A percentile compares a stretch with the other conserved stretches of the same genome.
phyloP scores from a whole-genome alignment of 176 grass and related monocot species.

The Rhynchospora pubera region DNA sequence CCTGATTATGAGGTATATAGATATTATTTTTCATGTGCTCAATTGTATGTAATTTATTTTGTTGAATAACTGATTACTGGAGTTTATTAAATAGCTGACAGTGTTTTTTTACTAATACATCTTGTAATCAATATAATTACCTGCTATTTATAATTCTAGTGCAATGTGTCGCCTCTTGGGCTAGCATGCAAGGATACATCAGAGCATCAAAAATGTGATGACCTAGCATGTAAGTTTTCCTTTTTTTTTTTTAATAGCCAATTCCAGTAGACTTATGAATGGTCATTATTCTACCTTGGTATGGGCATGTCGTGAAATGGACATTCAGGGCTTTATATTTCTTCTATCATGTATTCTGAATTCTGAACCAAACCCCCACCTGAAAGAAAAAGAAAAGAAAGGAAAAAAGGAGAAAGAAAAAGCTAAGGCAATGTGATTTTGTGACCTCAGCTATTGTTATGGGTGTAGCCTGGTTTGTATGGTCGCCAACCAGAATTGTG shows the following conservation, averaged over 20 bases:
- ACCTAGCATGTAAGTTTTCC: slow-evolving; percentile 38
- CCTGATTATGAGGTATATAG: slow-evolving; percentile 60
- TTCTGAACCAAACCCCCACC: background rate
- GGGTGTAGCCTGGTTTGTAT: background rate
- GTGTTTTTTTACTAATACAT: background rate
- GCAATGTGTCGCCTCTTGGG: background rate
- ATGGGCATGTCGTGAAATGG: background rate
- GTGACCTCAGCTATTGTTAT: background rate
- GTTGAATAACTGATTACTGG: background rate
- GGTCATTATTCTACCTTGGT: background rate
- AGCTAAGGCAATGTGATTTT: background rate
- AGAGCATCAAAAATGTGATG: slow-evolving; percentile 16
- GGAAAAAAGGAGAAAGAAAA: background rate
- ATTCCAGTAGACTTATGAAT: too few relatives aligned
- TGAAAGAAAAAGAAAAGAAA: background rate
- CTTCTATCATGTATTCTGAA: background rate
- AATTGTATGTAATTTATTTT: background rate
- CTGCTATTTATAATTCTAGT: background rate
- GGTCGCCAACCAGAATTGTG: background rate
- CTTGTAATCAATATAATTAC: slow-evolving; percentile 4
- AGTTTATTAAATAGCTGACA: background rate
- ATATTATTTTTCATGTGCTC: background rate
- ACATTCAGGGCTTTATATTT: background rate
- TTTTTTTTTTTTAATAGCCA: background rate
- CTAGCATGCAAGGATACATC: slow-evolving; percentile 12